These are phyloP conservation scores for Polyplosphaeria fusca DNA, from an alignment of 495 filamentous ascomycete genomes.

Conservation along the genomic window DNA sequence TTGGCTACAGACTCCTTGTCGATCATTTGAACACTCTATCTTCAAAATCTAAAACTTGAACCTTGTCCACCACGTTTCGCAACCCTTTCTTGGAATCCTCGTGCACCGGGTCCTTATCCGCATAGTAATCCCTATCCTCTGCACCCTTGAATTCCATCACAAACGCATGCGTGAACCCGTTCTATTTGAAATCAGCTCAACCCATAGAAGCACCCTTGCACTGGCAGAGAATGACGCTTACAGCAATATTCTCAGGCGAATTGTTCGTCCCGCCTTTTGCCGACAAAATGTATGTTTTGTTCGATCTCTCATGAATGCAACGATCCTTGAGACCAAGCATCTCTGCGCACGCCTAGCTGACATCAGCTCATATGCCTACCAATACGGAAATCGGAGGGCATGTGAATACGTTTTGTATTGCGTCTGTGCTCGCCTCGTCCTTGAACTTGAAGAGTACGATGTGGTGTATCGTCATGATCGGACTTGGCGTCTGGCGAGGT, in stretches of 20 bases:
- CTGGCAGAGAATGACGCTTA: slow-evolving; percentile 1
- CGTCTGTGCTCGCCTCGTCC: slow-evolving; percentile 10
- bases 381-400: neutral
- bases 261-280: slow-evolving; percentile 28
- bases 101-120: slow-evolving; percentile 25
- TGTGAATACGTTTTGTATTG: slow-evolving; percentile 19
- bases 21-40: slow-evolving; percentile 20
- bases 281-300: slow-evolving; percentile 28
- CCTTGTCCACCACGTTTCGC: slow-evolving; percentile 26
- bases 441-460: slow-evolving; percentile 32
- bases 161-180: slow-evolving; percentile 31
- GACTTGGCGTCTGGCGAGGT: too few species aligned
- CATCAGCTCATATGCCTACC: neutral
- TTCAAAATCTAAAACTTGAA: slow-evolving; percentile 22
- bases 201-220: neutral
- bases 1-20: neutral
- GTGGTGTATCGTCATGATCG: slow-evolving; percentile 27
- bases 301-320: slow-evolving; percentile 28
- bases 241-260: slow-evolving; percentile 25
- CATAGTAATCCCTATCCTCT: slow-evolving; percentile 31
- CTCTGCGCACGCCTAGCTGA: slow-evolving; percentile 11
- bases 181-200: slow-evolving; percentile 8
- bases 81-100: slow-evolving; percentile 16
- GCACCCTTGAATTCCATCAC: slow-evolving; percentile 29
- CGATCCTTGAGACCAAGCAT: slow-evolving; percentile 21